Base-by-base conservation (phyloP, 1,284 basidiomycete genomes). In the Xanthoconium separans region DNA sequence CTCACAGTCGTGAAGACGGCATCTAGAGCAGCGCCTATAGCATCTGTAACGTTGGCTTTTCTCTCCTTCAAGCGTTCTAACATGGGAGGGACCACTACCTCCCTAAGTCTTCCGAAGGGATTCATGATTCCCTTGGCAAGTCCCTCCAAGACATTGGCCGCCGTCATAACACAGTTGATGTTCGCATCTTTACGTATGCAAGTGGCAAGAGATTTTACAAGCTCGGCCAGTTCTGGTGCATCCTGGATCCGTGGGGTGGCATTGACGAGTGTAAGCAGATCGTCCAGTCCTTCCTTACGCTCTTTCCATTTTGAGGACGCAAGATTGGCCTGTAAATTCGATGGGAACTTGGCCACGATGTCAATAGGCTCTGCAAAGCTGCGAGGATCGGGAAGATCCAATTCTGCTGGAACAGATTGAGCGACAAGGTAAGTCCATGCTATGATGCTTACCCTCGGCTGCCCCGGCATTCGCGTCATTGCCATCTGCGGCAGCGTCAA, bases 281-380 rank as follows among this genome's bases (percentile, higher is more conserved):
- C 91, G 61, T 98, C 95, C 49, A 98, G 75, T 2, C 84, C 91
- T 65, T 98, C 95, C 65, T 96, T 93, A 30, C 97, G 85, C 61
- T 99, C 97, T 70, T 99, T 98, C 97, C 97, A 99, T 73, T 99
- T 99, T 1, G 91, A 86, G 5, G 95, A 98, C 13, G 84, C 81
- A 50, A 99, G 78, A 53, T 82, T 77, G 7, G 86, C 78, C 57
- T 89, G 83, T 54, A 96, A 77, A 53, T 88, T 87, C 3, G 83
- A 72, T 0, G 95, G 89, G 47, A 97, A 78, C 62, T 87, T 88
- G 7, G 83, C 75, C 46, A 85, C 77, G 55, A 94, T 85, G 64
- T 96, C 83, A 45, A 93, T 84, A 13, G 91, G 88, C 66, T 98
- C 94, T 3, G 89, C 86, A 56, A 95, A 82, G 46, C 85, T 84